Base-by-base conservation (phyloP, 352 stramenopile genomes). In the Blastocystis sp. region DNA sequence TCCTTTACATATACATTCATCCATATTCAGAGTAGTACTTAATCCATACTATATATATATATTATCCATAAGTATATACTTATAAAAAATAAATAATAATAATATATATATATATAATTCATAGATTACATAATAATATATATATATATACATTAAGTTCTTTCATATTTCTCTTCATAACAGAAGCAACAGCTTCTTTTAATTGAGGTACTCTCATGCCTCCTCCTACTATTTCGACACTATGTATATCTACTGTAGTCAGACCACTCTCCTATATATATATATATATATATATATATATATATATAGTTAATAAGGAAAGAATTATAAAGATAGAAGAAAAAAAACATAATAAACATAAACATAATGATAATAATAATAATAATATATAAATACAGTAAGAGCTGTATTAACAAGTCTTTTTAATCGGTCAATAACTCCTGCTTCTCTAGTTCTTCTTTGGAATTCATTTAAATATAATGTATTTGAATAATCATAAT, bases 11-110 rank as follows among this genome's bases (percentile, higher is more conserved):
- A 96, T 86, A 55, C 83, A 86, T 75, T 99, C 91, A 69, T 98
- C 89, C 25, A 87, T 87, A 75, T 99, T 98, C 73, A 97, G 80
- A 32, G 91, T 97, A 42, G 88, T 94, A 52, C 79, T 93, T n/a
- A 98, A 74, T 16, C 86, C 86, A 67, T 88, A n/a, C n/a, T n/a
- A n/a, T n/a, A n/a, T n/a, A n/a, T n/a, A n/a, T n/a, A n/a, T n/a
- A n/a, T n/a, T n/a, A n/a, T n/a, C n/a, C n/a, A n/a, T n/a, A n/a
- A n/a, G n/a, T n/a, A n/a, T n/a, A n/a, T n/a, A n/a, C n/a, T n/a
- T n/a, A n/a, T n/a, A n/a, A n/a, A n/a, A n/a, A n/a, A n/a, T n/a
- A n/a, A n/a, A n/a, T n/a, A n/a, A n/a, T n/a, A n/a, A n/a, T n/a
- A n/a, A n/a, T n/a, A n/a, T n/a, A n/a, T n/a, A n/a, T n/a, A n/a